Evolutionary conservation across 2,329 filamentous ascomycete genomes (phyloP), one percentile per base, ranked within the genome.

Genomic region (Claviceps fusiformis): DNA sequence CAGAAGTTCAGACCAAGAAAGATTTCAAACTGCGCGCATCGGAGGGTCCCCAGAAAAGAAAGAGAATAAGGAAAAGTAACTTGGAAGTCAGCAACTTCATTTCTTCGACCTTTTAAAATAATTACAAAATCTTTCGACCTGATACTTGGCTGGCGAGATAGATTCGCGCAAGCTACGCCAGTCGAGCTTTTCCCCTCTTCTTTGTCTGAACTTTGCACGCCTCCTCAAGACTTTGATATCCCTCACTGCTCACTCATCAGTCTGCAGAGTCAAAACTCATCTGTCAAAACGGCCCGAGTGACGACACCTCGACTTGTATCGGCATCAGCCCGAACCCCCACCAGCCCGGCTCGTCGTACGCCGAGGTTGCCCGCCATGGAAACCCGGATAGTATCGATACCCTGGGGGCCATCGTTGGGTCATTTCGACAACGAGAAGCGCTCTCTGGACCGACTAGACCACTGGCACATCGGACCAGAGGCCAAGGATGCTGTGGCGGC

Each of bases 401-500:
- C 65, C 17, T 62, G 57, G 33, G 63, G 60, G 57, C 63, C 60
- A 24, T 57, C 63, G 10, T 61, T 73, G 7, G 73, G 73, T 2
- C 62, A 56, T 47, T 74, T 74, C 57, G 61, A 56, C 29, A 56
- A 62, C 11, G 58, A 58, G 3, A 44, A 61, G 17, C 68, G 64
- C 8, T 35, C 56, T 10, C 59, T 68, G 15, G 59, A 62, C 46
- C 65, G 62, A 51, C 61, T 78, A 51, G 68, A 73, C 50, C 67
- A 65, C 55, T 80, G 76, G 76, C 64, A 71, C 37, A 61, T 76
- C 33, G 59, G 62, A 17, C 56, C 61, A 0, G 63, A 66, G 7
- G 61, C 68, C 7, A 59, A 62, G 27, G 62, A 64, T 7, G 66
- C 67, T 7, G 57, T 75, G 44, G 62, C 61, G 1, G 66, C 70